phyloP scores from a whole-genome alignment of 2,329 filamentous ascomycete species.

The Trichoderma cornu-damae region DNA sequence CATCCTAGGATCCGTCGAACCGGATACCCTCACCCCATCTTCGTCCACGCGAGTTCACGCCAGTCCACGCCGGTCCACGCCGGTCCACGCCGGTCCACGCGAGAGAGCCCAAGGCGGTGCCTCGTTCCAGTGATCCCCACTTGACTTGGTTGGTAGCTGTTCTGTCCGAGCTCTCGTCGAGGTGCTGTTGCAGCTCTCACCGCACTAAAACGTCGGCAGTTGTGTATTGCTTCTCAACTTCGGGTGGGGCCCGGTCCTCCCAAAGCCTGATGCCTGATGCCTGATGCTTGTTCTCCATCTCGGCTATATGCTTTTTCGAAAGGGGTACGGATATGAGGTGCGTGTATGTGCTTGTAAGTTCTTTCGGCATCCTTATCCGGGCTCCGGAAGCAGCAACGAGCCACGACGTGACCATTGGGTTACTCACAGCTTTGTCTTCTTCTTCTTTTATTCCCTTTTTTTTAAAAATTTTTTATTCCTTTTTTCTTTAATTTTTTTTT shows the following conservation, averaged over 20 bases:
- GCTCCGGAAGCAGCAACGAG: background rate
- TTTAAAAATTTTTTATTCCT: too few relatives aligned
- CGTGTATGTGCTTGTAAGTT: background rate
- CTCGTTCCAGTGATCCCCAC: conserved; percentile 7
- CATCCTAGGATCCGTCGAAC: background rate
- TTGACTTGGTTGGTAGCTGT: background rate
- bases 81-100: too few relatives aligned
- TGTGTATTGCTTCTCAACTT: conserved; percentile 14
- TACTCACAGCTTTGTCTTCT: too few relatives aligned
- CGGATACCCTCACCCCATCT: background rate
- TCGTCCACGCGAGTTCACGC: background rate
- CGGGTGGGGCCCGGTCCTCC: background rate
- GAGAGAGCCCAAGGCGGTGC: background rate
- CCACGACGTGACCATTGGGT: too few relatives aligned
- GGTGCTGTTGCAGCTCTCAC: conserved; percentile 9
- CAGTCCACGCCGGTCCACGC: too few relatives aligned
- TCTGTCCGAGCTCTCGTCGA: conserved; percentile 1
- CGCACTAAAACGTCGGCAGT: conserved; percentile 16
- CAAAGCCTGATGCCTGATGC: background rate
- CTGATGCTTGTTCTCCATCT: background rate
- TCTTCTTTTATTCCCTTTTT: too few relatives aligned
- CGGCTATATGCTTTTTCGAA: conserved; percentile 17
- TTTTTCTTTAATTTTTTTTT: too few relatives aligned
- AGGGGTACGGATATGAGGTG: conserved; percentile 5
- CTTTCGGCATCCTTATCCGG: background rate